Evolutionary conservation across 2,329 filamentous ascomycete genomes (phyloP), one percentile per base, ranked within the genome.

Genomic region (Blastomyces gilchristii): DNA sequence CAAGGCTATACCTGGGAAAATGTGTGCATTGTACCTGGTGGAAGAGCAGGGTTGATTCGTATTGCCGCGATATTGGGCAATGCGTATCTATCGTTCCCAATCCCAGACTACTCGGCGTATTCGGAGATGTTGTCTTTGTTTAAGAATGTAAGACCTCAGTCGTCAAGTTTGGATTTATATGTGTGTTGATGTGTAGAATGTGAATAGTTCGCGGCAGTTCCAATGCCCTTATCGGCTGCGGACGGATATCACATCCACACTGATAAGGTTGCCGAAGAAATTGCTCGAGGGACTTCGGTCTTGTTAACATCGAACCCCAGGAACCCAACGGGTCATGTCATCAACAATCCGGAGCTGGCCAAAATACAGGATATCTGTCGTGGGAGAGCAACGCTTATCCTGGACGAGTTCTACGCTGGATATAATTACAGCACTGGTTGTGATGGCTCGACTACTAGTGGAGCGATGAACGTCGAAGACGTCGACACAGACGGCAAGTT

Each of bases 41-140:
- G 93, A 49, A 86, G 93, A 70, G 93, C 93, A 43, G 93, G 93
- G 58, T 80, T 97, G 77, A 97, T 97, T 74, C 86, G 93, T 69
- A 97, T 97, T 74, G 93, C 93, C 25, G 93, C 93, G 60, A 91
- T 97, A 6, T 79, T 97, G 69, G 93, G 93, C 67, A 96, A 96
- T 75, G 87, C 91, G 62, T 96, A 96, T 72, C 82, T 97, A 66
- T 90, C 88, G 52, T 97, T 97, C 83, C 96, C 96, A 77, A 90
- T 96, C 73, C 90, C 90, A 56, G 89, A 97, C 75, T 97, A 97
- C 79, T 96, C 92, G 2, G 93, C 93, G 1, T 97, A 97, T 81
- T 96, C 95, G 72, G 92, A 97, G 80, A 97, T 97, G 92, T 78
- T 97, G 78, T 91, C 87, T 63, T 80, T 97, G 64, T 97, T 97